Percentiles rank a stretch among this genome's conserved stretches.
Evolutionary conservation across 495 filamentous ascomycete species (phyloP).

Genomic region (Extremus antarcticus): DNA sequence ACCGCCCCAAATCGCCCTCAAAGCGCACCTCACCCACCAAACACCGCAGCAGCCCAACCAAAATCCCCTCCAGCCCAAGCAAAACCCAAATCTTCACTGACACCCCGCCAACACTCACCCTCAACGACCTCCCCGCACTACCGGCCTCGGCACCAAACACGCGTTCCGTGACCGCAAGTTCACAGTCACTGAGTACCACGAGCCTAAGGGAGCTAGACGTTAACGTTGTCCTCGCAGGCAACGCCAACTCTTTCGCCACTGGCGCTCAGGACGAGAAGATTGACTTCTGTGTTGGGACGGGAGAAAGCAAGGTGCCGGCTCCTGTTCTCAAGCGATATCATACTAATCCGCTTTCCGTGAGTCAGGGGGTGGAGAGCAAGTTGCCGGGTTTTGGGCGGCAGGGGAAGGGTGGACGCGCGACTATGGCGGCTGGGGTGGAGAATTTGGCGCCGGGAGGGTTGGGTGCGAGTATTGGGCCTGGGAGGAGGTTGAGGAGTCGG

Average conservation of each 20-base stretch:
- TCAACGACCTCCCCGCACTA: neutral
- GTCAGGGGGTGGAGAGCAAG: neutral
- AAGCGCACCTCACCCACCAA: slow-evolving; percentile 2
- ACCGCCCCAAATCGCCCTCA: neutral
- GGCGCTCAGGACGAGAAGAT: neutral
- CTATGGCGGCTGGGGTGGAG: neutral
- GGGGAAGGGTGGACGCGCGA: neutral
- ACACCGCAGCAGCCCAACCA: slow-evolving; percentile 6
- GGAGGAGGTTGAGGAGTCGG: slow-evolving; percentile 26
- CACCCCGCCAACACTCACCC: slow-evolving; percentile 7
- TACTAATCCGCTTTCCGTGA: neutral
- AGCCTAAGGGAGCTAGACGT: slow-evolving; percentile 30
- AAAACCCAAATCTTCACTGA: slow-evolving; percentile 31
- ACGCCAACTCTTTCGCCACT: neutral
- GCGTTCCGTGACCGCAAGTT: slow-evolving; percentile 5
- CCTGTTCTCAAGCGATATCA: neutral
- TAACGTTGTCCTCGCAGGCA: slow-evolving; percentile 18
- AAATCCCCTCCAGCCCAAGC: slow-evolving; percentile 24
- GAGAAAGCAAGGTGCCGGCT: neutral
- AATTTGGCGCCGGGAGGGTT: neutral
- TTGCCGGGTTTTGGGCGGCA: neutral
- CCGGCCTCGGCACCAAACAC: slow-evolving; percentile 8
- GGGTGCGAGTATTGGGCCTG: slow-evolving; percentile 16
- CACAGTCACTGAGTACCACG: neutral
- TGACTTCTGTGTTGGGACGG: neutral